These are phyloP conservation scores for Podaxis sp. DNA, from an alignment of 768 basidiomycete genomes.

Conservation along the genomic window DNA sequence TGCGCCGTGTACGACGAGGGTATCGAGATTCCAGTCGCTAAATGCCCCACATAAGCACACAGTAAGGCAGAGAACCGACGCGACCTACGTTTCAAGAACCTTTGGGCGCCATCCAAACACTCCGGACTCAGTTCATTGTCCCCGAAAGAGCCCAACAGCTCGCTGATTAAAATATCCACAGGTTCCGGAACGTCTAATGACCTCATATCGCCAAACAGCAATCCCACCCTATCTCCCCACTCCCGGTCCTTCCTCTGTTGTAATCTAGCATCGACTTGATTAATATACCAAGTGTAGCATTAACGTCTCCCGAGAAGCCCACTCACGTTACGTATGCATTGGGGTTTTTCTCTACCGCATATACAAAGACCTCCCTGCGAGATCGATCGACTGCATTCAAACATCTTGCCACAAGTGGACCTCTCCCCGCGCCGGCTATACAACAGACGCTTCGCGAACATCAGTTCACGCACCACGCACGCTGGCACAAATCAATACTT, in stretches of 20 bases:
- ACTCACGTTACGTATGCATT: conserved; percentile 90
- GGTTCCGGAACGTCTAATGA: conserved; percentile 75
- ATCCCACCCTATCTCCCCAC: conserved; percentile 76
- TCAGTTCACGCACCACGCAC: background rate
- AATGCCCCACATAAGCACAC: background rate
- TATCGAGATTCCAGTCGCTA: conserved; percentile 92
- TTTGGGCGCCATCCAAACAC: conserved; percentile 92
- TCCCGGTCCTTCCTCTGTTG: conserved; percentile 78
- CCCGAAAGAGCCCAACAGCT: conserved; percentile 94
- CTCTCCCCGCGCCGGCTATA: conserved; percentile 93
- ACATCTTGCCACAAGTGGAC: conserved; percentile 85
- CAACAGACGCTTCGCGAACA: conserved; percentile 61
- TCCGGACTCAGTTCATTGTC: conserved; percentile 99
- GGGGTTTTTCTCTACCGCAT: conserved; percentile 95
- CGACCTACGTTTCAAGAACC: conserved; percentile 83
- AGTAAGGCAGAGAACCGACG: background rate
- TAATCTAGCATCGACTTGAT: conserved; percentile 43
- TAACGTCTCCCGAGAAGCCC: conserved; percentile 10
- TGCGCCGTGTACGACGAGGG: conserved; percentile 95
- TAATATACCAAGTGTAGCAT: background rate
- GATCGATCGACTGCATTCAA: conserved; percentile 72
- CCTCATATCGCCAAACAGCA: conserved; percentile 97
- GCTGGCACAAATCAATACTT: conserved; percentile 21
- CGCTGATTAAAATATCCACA: conserved; percentile 92
- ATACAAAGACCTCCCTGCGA: conserved; percentile 57